Evolutionary conservation across 257 asterid species (phyloP), one percentile per base, ranked within the genome.

Genomic region (Avicennia marina): DNA sequence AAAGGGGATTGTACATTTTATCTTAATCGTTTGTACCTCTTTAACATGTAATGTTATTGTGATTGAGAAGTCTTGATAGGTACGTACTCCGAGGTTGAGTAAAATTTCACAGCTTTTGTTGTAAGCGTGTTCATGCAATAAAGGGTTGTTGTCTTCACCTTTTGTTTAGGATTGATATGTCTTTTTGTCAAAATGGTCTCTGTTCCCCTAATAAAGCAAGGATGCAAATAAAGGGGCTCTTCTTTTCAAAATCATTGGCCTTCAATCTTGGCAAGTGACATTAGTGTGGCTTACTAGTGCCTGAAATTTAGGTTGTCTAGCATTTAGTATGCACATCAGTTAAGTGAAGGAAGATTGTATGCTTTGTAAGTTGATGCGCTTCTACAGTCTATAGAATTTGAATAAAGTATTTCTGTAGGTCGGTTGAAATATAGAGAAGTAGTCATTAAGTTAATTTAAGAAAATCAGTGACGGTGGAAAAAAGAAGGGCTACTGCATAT

Each of bases 181-280:
- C 25, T 53, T 66, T 51, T 53, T 41, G 11, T 42, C 22, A 50
- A 64, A 60, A 36, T 18, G 44, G 72, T 68, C 42, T 58, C 39
- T 70, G 58, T 65, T 67, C 54, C 66, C 83, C 58, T 66, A 56
- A 67, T 53, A 72, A 76, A 74, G 76, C 67, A 72, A 24, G 53
- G 15, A 13, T 7, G 6, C 26, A 17, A 17, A 6, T 70, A 71
- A 75, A 75, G 81, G 62, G 58, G 72, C 72, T 53, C 77, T 60
- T 67, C 70, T 78, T 73, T 58, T 59, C 40, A 70, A 68, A 71
- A 1, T 33, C 7, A 8, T 53, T 33, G 41, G 33, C 7, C 69
- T 46, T 3, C 6, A 36, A 5, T 36, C 12, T 11, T 5, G 1
- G 13, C 1, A 36, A 36, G 13, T 36, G 13, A 36, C 41, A 2